phyloP scores from a whole-genome alignment of 371 early-diverging fungal genomes.

The Coemansia sp. region DNA sequence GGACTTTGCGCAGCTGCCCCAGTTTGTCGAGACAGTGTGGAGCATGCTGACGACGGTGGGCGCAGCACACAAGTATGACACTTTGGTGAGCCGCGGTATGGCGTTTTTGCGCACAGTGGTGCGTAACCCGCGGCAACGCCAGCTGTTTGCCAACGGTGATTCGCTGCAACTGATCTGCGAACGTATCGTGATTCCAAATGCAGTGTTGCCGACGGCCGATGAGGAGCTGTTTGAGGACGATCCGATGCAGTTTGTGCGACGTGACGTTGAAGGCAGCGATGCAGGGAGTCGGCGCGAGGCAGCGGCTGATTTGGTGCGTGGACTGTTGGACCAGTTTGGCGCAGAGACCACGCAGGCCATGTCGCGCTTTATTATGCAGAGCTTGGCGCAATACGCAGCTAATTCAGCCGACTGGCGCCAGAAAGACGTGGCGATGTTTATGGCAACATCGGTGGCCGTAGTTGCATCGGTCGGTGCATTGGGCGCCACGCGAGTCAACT shows the following conservation, averaged over 20 bases:
- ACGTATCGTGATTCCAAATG: slow-evolving; percentile 91
- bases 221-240: slow-evolving; percentile 96
- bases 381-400: slow-evolving; percentile 70
- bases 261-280: slow-evolving; percentile 84
- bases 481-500: slow-evolving; percentile 81
- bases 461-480: slow-evolving; percentile 54
- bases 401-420: slow-evolving; percentile 90
- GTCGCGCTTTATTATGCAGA: slow-evolving; percentile 70
- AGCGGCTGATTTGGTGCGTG: slow-evolving; percentile 88
- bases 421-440: slow-evolving; percentile 92
- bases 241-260: slow-evolving; percentile 88
- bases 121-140: slow-evolving; percentile 67
- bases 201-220: slow-evolving; percentile 82
- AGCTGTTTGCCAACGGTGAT: slow-evolving; percentile 68
- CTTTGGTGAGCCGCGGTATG: slow-evolving; percentile 79
- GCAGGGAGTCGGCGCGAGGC: slow-evolving; percentile 90
- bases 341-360: slow-evolving; percentile 81
- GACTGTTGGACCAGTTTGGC: slow-evolving; percentile 85
- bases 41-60: slow-evolving; percentile 72
- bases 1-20: slow-evolving; percentile 72
- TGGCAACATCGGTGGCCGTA: slow-evolving; percentile 76
- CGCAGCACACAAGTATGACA: slow-evolving; percentile 74
- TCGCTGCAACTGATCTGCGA: slow-evolving; percentile 80
- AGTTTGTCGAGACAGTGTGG: slow-evolving; percentile 87
- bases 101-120: slow-evolving; percentile 87